Evolutionary conservation across 805 yeast genomes (phyloP), one percentile per base, ranked within the genome.

Genomic region (Tetrapisispora namnaoensis): DNA sequence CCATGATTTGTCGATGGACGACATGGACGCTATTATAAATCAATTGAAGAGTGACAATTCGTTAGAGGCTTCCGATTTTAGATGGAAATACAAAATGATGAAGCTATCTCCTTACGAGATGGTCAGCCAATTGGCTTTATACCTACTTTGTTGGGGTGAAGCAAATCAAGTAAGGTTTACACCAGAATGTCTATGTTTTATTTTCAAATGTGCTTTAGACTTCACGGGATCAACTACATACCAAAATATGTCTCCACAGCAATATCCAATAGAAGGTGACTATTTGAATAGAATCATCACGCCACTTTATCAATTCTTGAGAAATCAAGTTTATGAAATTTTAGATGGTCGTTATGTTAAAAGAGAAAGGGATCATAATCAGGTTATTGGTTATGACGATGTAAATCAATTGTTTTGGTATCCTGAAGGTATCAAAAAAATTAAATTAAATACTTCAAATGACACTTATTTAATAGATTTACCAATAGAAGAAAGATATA

Each of bases 351-450:
- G 88, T 68, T 85, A 78, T 57, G 83, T 85, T 52, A 85, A 84
- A 68, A 82, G 95, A 71, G 91, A 86, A 73, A 81, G 73, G 66
- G 95, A 86, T 66, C 95, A 86, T 69, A 83, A 83, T 71, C 73
- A 79, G 55, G 73, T 85, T 55, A 78, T 86, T 62, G 93, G 99
- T 69, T 93, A 93, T 69, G 99, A 93, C 73, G 99, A 93, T 75
- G 95, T 93, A 52, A 93, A 93, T 70, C 99, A 93, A 75, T 78
- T 93, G 59, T 93, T 93, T 73, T 93, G 99, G 99, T 93, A 93
- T 71, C 97, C 98, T 45, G 97, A 93, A 71, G 99, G 99, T 76
- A 83, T 93, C 56, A 83, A 93, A 53, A 83, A 95, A 70, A 90
- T 93, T 61, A 79, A 83, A 45, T 79, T 91, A 61, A 89, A 84